Base-by-base conservation (phyloP, 148 eudicot genomes). In the Chenopodium formosanum region DNA sequence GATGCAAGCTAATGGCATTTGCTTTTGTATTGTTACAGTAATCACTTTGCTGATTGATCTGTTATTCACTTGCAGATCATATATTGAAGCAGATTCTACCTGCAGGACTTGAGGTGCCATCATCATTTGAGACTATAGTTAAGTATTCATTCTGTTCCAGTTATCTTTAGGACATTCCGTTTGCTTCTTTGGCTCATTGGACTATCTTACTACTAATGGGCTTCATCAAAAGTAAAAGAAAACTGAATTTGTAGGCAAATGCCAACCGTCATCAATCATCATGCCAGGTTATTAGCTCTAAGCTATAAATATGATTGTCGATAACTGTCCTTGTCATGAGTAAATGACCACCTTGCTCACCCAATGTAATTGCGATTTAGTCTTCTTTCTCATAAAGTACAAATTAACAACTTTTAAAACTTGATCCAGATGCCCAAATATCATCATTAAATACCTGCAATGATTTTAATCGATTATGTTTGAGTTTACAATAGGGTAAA, bases 101-200 rank as follows among this genome's bases (percentile, higher is more conserved):
- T 9, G 88, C 92, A 80, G 99, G 93, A 79, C 81, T 94, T 70
- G 98, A 94, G 87, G 91, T 91, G 75, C 99, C 98, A 56, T 94
- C 98, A 29, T 94, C 99, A 63, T 97, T 97, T 83, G 99, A 94
- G 89, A 97, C 99, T 81, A 90, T 97, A 94, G 99, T 90, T 94
- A 89, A 97, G 99, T 94, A 77, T 84, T 85, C 77, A 77, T 64
- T 68, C 60, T 74, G 40, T 82, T 64, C 58, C 73, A n/a, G n/a
- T 31, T 37, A 79, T 72, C 13, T 52, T 47, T 58, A 19, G 37
- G n/a, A 53, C 34, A 13, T 71, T 23, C 9, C 52, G 32, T 70
- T 50, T 69, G 75, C 58, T 48, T 23, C 40, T 23, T 71, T 16
- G 48, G 29, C 71, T 20, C 70, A 1, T 22, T 74, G 14, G 72